Base-by-base conservation (phyloP, 768 basidiomycete species). In the Hemileccinum rubropunctum region DNA sequence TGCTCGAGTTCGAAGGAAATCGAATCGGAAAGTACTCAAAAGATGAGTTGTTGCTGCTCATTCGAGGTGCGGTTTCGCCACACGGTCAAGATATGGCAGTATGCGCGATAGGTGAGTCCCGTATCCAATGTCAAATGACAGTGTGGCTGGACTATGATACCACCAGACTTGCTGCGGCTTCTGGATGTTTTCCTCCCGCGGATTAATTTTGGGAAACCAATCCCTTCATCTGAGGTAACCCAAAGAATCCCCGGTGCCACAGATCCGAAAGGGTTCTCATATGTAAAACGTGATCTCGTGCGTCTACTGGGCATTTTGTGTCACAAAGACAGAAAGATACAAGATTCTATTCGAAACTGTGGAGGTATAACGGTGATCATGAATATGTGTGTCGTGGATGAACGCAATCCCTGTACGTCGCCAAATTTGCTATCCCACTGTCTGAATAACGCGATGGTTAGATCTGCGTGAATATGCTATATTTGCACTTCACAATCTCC, bases 391-490 rank as follows among this genome's bases (percentile, higher is more conserved):
- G 89, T 91, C 15, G 74, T 92, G 23, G 94, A 98, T 64, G 93
- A 94, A 59, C 73, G 86, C 50, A 97, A 95, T 68, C 94, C 94
- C 34, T 94, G 94, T 95, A 66, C 70, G 93, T 82, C 7, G 27
- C 12, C 30, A 20, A 44, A 13, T 18, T 28, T 45, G 7, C n/a
- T 5, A 3, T 52, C 18, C 15, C 14, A 8, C 30, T 21, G 30
- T 1, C 9, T 33, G 36, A 50, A 36, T 64, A 30, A 62, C 33
- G 3, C 14, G 10, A 44, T 47, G 18, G 13, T 38, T 18, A 59
- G 95, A 91, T 69, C 72, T 98, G 41, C 85, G 92, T 17, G 95
- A 98, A 70, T 91, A 97, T 63, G 92, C 94, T 2, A 80, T 98
- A 36, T 84, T 97, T 56, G 79, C 91, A 17, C 73, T 97, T 17